phyloP scores from a whole-genome alignment of 305 asterid genomes.

The Withania somnifera region DNA sequence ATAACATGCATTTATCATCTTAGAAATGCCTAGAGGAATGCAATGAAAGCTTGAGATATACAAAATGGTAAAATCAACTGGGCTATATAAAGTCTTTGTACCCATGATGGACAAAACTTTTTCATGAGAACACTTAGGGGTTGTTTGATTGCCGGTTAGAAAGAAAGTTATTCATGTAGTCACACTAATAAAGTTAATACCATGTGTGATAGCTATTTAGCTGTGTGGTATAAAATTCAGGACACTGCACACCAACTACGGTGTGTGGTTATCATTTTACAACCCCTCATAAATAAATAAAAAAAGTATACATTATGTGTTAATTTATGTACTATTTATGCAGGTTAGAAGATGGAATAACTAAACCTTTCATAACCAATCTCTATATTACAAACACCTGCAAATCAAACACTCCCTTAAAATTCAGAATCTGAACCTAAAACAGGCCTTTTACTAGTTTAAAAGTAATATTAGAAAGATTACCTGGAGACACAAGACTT shows the following conservation, averaged over 20 bases:
- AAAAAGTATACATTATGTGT: not conserved
- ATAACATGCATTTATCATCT: not conserved
- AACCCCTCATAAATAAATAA: not conserved
- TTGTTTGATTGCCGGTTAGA: not conserved
- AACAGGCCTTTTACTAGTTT: not conserved
- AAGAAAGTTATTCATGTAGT: not conserved
- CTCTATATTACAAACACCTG: not conserved
- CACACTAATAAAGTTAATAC: not conserved
- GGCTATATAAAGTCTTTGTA: not conserved
- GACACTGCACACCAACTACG: not conserved
- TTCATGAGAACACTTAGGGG: not conserved
- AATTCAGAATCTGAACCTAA: not conserved
- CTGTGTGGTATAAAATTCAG: not conserved
- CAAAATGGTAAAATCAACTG: not conserved
- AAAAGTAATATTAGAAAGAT: not conserved
- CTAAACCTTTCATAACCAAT: not conserved
- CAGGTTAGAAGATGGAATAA: not conserved
- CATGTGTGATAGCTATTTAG: not conserved
- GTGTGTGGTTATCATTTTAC: not conserved
- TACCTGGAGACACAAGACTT: conserved; percentile 66
- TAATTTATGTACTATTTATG: not conserved
- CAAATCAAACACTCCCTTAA: not conserved
- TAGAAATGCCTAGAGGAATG: not conserved
- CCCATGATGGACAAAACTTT: not conserved
- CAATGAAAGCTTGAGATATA: not conserved